These are phyloP conservation scores for Rhododendron mucronatum DNA, from an alignment of 148 eudicot genomes.

Conservation along the genomic window DNA sequence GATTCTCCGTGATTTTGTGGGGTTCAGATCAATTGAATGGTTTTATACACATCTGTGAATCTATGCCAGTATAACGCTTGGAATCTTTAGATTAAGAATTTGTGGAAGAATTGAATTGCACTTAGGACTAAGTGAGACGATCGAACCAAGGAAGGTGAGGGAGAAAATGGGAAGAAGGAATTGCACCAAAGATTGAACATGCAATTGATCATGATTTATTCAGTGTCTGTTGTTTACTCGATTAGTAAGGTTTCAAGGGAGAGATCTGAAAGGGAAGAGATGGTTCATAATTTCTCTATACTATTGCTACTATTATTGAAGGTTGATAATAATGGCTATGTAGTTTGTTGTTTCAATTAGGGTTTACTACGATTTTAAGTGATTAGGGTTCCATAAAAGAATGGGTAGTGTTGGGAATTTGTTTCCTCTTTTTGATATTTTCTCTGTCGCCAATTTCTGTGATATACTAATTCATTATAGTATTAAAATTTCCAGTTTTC, in stretches of 20 bases:
- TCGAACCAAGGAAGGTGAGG: neutral
- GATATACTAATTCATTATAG: neutral
- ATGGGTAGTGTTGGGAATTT: neutral
- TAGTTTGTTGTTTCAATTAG: neutral
- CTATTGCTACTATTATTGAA: too few relatives aligned
- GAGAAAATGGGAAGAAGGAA: neutral
- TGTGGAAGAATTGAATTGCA: neutral
- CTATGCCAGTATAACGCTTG: too few relatives aligned
- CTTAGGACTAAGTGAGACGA: neutral
- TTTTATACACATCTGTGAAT: neutral
- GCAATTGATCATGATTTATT: neutral
- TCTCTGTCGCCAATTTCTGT: neutral
- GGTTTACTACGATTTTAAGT: neutral
- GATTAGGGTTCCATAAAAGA: neutral
- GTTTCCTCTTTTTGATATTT: neutral
- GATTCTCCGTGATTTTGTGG: neutral
- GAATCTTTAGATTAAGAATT: neutral
- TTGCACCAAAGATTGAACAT: neutral
- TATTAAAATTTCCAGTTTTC: neutral
- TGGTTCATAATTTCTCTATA: neutral
- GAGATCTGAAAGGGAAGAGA: constrained; percentile 8
- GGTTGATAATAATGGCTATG: neutral
- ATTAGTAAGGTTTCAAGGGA: neutral
- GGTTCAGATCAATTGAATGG: neutral
- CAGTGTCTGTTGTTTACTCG: neutral